Percentiles rank a stretch among this genome's conserved stretches.
Conservation (phyloP, 768 basidiomycete genomes). For the Pulveroboletus sp. region DNA sequence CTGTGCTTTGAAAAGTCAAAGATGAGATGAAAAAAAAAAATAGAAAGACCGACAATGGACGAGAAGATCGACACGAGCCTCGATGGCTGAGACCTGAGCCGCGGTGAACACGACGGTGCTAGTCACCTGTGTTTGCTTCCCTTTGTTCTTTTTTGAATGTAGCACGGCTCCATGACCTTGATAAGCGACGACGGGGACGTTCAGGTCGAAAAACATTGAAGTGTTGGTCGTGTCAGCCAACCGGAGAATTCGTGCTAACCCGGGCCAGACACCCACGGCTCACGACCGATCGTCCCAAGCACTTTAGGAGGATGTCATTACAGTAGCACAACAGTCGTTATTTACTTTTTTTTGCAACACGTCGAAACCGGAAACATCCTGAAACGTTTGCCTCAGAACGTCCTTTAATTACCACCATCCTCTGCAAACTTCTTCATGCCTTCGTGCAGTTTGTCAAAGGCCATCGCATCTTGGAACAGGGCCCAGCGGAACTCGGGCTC, state of each 20-base stretch:
- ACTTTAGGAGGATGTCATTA: too few relatives aligned
- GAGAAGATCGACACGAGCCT: slow-evolving; percentile 62
- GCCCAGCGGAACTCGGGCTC: slow-evolving; percentile 92
- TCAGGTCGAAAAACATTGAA: slow-evolving; percentile 64
- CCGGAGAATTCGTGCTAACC: too few relatives aligned
- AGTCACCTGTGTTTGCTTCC: slow-evolving; percentile 33
- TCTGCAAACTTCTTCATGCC: slow-evolving; percentile 97
- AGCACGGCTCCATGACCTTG: slow-evolving; percentile 8
- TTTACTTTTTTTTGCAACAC: too few relatives aligned
- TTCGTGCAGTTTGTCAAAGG: slow-evolving; percentile 93
- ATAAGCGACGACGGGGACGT: slow-evolving; percentile 44
- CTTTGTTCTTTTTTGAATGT: slow-evolving; percentile 28
- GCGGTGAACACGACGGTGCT: slow-evolving; percentile 40
- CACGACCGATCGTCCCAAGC: too few relatives aligned
- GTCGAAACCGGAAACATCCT: too few relatives aligned
- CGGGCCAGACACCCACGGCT: not conserved
- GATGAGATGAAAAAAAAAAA: not conserved
- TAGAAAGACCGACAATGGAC: slow-evolving; percentile 55
- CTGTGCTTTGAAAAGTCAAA: slow-evolving; percentile 36
- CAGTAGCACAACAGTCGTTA: too few relatives aligned
- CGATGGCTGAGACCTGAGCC: slow-evolving; percentile 53
- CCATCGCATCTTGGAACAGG: slow-evolving; percentile 87
- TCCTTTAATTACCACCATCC: slow-evolving; percentile 82
- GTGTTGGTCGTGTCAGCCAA: not conserved
- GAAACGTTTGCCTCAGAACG: slow-evolving; percentile 64